These are phyloP conservation scores for Crassisporium funariophilum DNA, from an alignment of 768 basidiomycete genomes.

Conservation along the genomic window DNA sequence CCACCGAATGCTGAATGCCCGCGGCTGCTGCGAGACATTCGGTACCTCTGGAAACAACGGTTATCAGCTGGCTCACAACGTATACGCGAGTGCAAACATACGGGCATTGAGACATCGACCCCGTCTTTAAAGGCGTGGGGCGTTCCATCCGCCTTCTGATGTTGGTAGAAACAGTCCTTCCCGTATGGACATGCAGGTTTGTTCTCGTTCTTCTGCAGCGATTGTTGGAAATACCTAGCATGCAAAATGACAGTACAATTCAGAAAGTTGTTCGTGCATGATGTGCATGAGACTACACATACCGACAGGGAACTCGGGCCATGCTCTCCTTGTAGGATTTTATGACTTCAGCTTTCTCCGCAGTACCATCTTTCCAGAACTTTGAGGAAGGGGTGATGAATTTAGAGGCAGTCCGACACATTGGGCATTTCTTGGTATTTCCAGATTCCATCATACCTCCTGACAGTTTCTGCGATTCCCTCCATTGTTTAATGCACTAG, in stretches of 20 bases:
- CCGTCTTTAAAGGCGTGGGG: conserved; percentile 57
- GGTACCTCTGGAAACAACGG: conserved; percentile 18
- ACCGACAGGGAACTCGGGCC: conserved; percentile 71
- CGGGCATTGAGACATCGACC: conserved; percentile 54
- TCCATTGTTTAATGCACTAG: conserved; percentile 82
- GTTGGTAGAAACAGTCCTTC: conserved; percentile 80
- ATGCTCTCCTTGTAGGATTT: conserved; percentile 73
- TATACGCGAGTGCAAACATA: conserved; percentile 22
- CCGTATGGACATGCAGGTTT: conserved; percentile 77
- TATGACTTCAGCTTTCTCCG: conserved; percentile 52
- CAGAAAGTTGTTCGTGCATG: not conserved
- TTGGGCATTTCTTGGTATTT: conserved; percentile 76
- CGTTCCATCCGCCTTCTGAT: conserved; percentile 68
- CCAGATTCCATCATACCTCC: conserved; percentile 54
- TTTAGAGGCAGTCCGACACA: conserved; percentile 67
- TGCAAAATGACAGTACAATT: too few species aligned
- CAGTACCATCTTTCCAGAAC: conserved; percentile 57
- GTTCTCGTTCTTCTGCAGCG: conserved; percentile 37
- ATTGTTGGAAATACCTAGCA: conserved; percentile 68
- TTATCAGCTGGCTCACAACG: not conserved
- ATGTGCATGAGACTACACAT: conserved; percentile 22
- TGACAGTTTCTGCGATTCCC: conserved; percentile 57
- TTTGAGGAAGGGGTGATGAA: conserved; percentile 76
- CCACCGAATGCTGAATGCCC: conserved; percentile 7
- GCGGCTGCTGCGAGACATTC: conserved; percentile 5